These are phyloP conservation scores for Colletotrichum ledebouriae DNA, from an alignment of 2,329 filamentous ascomycete genomes.

Conservation along the genomic window DNA sequence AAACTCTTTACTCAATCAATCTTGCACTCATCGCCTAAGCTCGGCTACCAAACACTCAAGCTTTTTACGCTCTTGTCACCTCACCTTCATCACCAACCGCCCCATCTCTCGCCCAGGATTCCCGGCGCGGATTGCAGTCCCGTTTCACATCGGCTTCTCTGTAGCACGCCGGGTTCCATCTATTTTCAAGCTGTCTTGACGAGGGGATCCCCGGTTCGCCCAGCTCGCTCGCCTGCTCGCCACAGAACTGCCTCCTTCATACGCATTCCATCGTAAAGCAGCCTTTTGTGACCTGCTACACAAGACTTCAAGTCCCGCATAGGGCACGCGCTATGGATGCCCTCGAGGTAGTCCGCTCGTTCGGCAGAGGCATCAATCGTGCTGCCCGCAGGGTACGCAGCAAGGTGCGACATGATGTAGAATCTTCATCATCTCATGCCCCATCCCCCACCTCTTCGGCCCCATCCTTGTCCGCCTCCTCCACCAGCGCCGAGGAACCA, in stretches of 20 bases:
- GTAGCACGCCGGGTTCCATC: slow-evolving; percentile 41
- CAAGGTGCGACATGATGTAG: slow-evolving; percentile 24
- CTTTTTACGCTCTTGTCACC: slow-evolving; percentile 24
- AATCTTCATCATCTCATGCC: slow-evolving; percentile 24
- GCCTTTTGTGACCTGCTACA: slow-evolving; percentile 8
- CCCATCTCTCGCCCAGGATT: slow-evolving; percentile 30
- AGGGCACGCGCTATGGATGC: slow-evolving; percentile 37
- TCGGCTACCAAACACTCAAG: neutral
- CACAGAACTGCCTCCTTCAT: neutral
- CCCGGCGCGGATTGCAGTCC: slow-evolving; percentile 23
- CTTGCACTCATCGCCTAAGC: slow-evolving; percentile 11
- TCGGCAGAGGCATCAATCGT: slow-evolving; percentile 37
- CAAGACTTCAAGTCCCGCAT: slow-evolving; percentile 12
- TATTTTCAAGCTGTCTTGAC: slow-evolving; percentile 39
- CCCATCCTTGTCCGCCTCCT: slow-evolving; percentile 38
- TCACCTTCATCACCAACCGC: slow-evolving; percentile 11
- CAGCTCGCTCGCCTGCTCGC: neutral
- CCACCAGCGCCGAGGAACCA: slow-evolving; percentile 36
- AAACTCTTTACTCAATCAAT: neutral
- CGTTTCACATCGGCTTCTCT: slow-evolving; percentile 40
- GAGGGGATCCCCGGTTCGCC: slow-evolving; percentile 35
- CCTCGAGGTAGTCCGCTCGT: slow-evolving; percentile 34
- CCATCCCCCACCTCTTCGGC: slow-evolving; percentile 21
- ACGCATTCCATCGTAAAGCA: neutral
- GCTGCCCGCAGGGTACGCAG: slow-evolving; percentile 36